Evolutionary conservation across 176 grass and related monocot genomes (phyloP), one percentile per base, ranked within the genome.

Genomic region (Cenchrus fungigraminus): DNA sequence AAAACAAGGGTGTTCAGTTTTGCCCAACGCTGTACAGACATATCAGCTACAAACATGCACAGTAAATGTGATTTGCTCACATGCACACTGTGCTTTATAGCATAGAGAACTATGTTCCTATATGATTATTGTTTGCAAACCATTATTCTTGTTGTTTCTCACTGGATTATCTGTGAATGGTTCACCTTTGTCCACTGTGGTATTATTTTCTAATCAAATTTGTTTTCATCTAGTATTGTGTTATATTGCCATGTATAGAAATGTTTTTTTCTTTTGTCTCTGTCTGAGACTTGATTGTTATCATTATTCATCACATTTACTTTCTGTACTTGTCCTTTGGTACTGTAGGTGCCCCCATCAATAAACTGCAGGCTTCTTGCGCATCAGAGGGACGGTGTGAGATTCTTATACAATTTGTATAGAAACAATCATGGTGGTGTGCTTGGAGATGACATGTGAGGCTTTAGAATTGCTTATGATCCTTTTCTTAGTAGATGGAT

Each of bases 381-480:
- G 31, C 95, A 98, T 85, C 95, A 98, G 87, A 95, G 89, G 81
- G 85, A 87, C 52, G 95, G 95, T 11, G 87, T 98, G 49, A 90
- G 77, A 77, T 98, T 98, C 84, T 90, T 98, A 34, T 95, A 95
- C 78, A 90, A 83, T 90, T 80, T 98, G 73, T 98, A 95, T 79
- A 93, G 80, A 83, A 91, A 91, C 56, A 95, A 95, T 84, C 95
- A 93, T 92, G 95, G 95, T 29, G 95, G 95, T 74, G 77, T 98
- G 81, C 89, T 98, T 85, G 95, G 95, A 85, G 95, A 98, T 93
- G 91, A 95, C 85, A 98, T 98, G 95, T 98, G 89, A 93, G 89
- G 53, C 63, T 67, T 80, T 29, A 7, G n/a, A 51, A 54, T 54
- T 51, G 15, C 45, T 49, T 25, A 73, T 52, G 22, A 52, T 47